Conservation (phyloP, 768 basidiomycete genomes). For the Rhodotorula diobovata region DNA sequence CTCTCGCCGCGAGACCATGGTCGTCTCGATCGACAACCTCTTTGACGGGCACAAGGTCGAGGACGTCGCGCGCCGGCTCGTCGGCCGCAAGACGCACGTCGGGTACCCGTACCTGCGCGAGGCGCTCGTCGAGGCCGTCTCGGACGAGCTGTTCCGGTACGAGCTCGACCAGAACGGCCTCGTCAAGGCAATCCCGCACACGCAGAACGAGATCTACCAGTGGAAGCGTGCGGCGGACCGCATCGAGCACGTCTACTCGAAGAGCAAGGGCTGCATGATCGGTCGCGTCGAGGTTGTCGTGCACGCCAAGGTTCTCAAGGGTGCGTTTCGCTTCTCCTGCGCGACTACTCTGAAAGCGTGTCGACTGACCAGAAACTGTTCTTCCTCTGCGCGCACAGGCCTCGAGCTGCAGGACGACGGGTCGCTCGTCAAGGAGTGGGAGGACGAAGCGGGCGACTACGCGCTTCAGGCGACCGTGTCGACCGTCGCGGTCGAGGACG, state of each 20-base stretch:
- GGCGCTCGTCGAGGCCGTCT: slow-evolving; percentile 77
- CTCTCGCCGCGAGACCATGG: slow-evolving; percentile 86
- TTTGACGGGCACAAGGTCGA: slow-evolving; percentile 63
- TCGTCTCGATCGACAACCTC: slow-evolving; percentile 74
- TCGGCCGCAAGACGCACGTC: slow-evolving; percentile 71
- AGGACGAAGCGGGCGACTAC: slow-evolving; percentile 79
- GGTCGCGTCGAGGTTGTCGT: slow-evolving; percentile 73
- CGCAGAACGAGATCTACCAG: slow-evolving; percentile 52
- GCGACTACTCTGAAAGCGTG: too few species aligned
- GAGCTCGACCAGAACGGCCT: slow-evolving; percentile 51
- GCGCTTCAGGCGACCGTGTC: slow-evolving; percentile 81
- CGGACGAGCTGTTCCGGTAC: slow-evolving; percentile 80
- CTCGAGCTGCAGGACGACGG: slow-evolving; percentile 81
- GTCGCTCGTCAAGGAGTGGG: slow-evolving; percentile 92
- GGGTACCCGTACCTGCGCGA: slow-evolving; percentile 96
- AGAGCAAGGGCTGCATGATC: slow-evolving; percentile 78
- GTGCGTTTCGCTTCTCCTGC: slow-evolving; percentile 49
- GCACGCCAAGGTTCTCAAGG: slow-evolving; percentile 82
- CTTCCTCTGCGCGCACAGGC: slow-evolving; percentile 59
- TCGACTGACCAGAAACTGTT: too few species aligned
- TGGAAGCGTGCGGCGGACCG: slow-evolving; percentile 80
- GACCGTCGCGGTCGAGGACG: slow-evolving; percentile 80
- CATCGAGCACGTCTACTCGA: slow-evolving; percentile 80
- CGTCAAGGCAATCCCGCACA: slow-evolving; percentile 8
- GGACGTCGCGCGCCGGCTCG: slow-evolving; percentile 67